Evolutionary conservation across 129 eudicot species (phyloP), one percentile per base, ranked within the genome.

Genomic region (Chrysanthemum lavandulifolium): DNA sequence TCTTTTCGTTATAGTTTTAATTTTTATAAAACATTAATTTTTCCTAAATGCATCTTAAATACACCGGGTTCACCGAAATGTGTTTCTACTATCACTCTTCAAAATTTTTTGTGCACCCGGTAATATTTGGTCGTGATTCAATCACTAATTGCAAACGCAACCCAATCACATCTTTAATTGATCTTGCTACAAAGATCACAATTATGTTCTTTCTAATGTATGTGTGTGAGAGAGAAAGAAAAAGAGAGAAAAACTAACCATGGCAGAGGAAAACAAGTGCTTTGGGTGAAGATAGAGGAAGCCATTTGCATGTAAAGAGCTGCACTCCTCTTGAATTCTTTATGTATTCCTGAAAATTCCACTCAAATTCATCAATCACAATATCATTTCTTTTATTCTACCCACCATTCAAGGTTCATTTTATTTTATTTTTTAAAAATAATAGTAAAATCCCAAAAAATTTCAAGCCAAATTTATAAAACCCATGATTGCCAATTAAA

Each of bases 201-300:
- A 31, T 4, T 31, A 4, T 31, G 36, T 31, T 31, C 36, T 31
- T 31, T 31, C 36, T 31, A 31, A 51, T 51, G 14, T 51, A 11
- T 13, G n/a, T 50, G 0, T 50, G 55, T 12, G 63, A 2, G 33
- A 21, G 10, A 8, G 6, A 63, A 71, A 29, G 51, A 67, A 76
- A 76, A 68, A 71, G 78, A 75, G 68, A 72, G 73, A 76, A 79
- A 78, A 73, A 75, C 52, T 55, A 10, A 94, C 99, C 99, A 82
- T 95, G 99, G 86, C 99, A 95, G 71, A 95, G 97, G 82, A 95
- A 95, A 76, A 95, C 88, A 72, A 95, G 96, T 68, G 99, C 99
- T 73, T 86, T 95, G 27, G 99, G 97, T 72, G 97, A 67, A 81
- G 96, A 88, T 8, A 71, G 76, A 47, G 99, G 99, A 68, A 95